Evolutionary conservation across 2,329 filamentous ascomycete genomes (phyloP).

Genomic region (Pseudocercospora vitis): DNA sequence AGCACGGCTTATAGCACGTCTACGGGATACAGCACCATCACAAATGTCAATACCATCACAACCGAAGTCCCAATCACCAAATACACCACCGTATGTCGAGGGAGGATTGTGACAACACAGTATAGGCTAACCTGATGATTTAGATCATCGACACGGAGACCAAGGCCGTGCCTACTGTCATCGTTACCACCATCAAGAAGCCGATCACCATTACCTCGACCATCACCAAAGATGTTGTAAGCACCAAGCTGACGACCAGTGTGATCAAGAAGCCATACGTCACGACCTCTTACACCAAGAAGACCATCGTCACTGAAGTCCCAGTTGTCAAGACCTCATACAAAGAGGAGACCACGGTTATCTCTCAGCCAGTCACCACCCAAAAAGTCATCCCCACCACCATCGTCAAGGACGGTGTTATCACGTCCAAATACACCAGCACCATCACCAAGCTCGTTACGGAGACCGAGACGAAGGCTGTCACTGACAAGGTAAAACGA

Average conservation of each 20-base stretch:
- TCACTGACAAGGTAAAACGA: not conserved
- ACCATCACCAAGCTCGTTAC: conserved; percentile 3
- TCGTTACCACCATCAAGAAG: conserved; percentile 9
- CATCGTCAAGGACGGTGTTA: not conserved
- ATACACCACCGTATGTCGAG: conserved; percentile 5
- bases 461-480: conserved; percentile 5
- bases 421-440: conserved; percentile 5
- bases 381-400: not conserved
- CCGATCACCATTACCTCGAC: conserved; percentile 8
- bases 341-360: conserved; percentile 3
- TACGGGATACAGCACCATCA: conserved; percentile 14
- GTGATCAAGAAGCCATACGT: conserved; percentile 8
- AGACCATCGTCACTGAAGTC: conserved; percentile 5
- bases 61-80: conserved; percentile 14
- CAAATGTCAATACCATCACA: conserved; percentile 12
- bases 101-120: not conserved
- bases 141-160: conserved; percentile 11
- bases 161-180: conserved; percentile 11
- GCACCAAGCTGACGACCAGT: conserved; percentile 4
- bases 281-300: conserved; percentile 8
- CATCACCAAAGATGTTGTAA: conserved; percentile 5
- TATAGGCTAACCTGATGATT: not conserved
- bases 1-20: conserved; percentile 18
- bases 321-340: conserved; percentile 10
- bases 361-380: not conserved